Evolutionary conservation across 73 alveolate genomes (phyloP).

Genomic region (Paramecium pentaurelia): DNA sequence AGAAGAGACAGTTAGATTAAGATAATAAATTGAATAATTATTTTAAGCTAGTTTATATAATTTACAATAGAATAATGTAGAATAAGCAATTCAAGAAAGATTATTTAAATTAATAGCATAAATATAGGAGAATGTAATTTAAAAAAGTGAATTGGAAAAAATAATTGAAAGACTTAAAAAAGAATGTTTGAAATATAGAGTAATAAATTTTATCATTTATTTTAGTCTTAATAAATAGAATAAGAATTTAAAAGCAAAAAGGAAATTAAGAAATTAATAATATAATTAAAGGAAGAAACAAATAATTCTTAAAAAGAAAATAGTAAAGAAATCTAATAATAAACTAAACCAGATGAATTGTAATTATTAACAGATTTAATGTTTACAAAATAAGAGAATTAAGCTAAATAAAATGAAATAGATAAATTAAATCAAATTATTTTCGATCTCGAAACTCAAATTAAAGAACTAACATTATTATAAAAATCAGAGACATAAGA

Average conservation of each 20-base stretch:
- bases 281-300: not conserved
- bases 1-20: not conserved
- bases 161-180: slow-evolving; percentile 8
- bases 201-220: not conserved
- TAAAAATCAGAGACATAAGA: not conserved
- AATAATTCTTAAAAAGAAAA: not conserved
- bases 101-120: not conserved
- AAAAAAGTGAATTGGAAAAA: not conserved
- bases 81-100: not conserved
- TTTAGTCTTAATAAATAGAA: slow-evolving; percentile 1
- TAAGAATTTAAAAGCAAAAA: not conserved
- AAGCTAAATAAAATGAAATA: not conserved
- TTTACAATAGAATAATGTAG: slow-evolving; percentile 16
- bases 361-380: not conserved
- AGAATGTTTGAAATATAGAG: slow-evolving; percentile 3
- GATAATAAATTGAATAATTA: not conserved
- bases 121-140: not conserved
- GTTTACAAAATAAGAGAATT: not conserved
- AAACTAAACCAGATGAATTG: not conserved
- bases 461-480: not conserved
- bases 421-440: not conserved
- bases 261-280: not conserved
- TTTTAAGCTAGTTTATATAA: slow-evolving; percentile 12
- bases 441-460: not conserved
- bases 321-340: not conserved